Base-by-base conservation (phyloP, 495 filamentous ascomycete genomes). In the Penicillium flavigenum region DNA sequence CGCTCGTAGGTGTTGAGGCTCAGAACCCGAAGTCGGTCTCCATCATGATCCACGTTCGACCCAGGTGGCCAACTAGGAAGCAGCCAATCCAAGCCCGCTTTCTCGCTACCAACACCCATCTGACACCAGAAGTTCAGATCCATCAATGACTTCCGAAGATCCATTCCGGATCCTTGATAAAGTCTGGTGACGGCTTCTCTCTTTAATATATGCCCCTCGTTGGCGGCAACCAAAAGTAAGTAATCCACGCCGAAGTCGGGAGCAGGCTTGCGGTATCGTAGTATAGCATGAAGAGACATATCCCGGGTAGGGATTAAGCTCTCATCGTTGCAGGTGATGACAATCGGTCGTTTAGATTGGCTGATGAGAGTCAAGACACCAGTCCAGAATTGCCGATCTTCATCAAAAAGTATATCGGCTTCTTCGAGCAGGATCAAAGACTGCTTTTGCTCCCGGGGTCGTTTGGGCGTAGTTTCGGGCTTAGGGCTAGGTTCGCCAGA, bases 111-210 rank as follows among this genome's bases (percentile, higher is more conserved):
- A 26, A 98, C 83, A 1, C 84, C 92, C 72, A 98, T 91, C 72
- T 97, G 94, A 64, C 95, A 98, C 91, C 91, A 97, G 69, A 94
- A 96, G 60, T 96, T 85, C 11, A 99, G 78, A 48, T 99, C 91
- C 57, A 82, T 87, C n/a, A 98, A 84, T 0, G 86, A 85, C 27
- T 84, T 89, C 20, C 95, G 84, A 19, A 99, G 76, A 66, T 98
- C 94, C 43, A 79, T 69, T 2, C 78, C 63, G 26, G 86, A 85
- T 1, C 83, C 81, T 44, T 79, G 71, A 63, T 91, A 96, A 3
- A 99, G 81, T 38, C 79, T 73, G 53, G 79, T 76, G 3, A 94
- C 79, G 0, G 89, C 83, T 7, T 83, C 72, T 27, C 91, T 79
- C 41, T 81, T 66, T 11, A 99, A 75, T 6, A 90, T 72, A 71